Conservation (phyloP, 2,329 filamentous ascomycete genomes). For the Lachnellula hyalina region DNA sequence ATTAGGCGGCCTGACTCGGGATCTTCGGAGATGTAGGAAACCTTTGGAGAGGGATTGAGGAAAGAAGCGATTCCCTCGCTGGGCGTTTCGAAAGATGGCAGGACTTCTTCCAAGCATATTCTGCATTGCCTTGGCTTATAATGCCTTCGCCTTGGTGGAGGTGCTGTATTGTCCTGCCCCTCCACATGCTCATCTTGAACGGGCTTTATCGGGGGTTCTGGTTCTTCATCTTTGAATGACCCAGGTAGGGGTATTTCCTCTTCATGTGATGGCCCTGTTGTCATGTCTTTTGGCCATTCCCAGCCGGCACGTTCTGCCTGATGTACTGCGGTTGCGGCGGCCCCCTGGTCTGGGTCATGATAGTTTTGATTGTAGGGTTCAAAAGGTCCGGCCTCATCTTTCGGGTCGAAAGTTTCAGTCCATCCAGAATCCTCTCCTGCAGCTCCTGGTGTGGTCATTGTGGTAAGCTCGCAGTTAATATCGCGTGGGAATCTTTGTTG, state of each 20-base stretch:
- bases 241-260: conserved; percentile 7
- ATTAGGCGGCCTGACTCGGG: conserved; percentile 71
- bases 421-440: no score
- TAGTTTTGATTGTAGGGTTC: no score
- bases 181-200: conserved; percentile 17
- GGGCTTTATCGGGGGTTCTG: conserved; percentile 1
- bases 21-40: conserved; percentile 70
- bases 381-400: no score
- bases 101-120: conserved; percentile 74
- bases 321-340: not conserved
- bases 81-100: conserved; percentile 52
- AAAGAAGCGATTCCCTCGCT: conserved; percentile 50
- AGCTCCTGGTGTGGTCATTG: conserved; percentile 11
- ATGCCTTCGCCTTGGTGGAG: conserved; percentile 37
- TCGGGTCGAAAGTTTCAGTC: no score
- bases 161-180: conserved; percentile 11
- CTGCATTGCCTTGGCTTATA: conserved; percentile 76
- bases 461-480: conserved; percentile 14
- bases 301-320: conserved; percentile 12
- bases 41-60: conserved; percentile 50
- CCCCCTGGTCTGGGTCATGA: no score
- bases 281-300: conserved; percentile 20
- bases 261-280: conserved; percentile 1
- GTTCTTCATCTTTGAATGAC: conserved; percentile 14
- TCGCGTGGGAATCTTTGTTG: conserved; percentile 1